A percentile compares a stretch with the other conserved stretches of the same genome.
Evolutionary conservation across 148 eudicot genomes (phyloP).

Genomic region (Rhododendron ferrugineum): DNA sequence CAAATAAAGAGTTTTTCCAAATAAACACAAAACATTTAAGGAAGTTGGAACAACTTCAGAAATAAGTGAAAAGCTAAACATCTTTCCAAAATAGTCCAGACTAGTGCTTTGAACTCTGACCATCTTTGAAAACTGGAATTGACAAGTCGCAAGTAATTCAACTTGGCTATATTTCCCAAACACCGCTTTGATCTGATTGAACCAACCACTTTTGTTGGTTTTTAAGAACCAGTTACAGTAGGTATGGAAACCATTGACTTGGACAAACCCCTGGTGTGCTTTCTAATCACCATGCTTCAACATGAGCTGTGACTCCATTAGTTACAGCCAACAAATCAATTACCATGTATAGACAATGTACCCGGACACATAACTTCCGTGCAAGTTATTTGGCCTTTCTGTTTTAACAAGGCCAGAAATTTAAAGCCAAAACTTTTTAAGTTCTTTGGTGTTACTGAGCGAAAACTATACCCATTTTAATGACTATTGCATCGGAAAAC

Average conservation of each 20-base stretch:
- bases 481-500: background rate
- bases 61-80: background rate
- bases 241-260: background rate
- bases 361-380: background rate
- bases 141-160: background rate
- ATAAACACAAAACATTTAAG: background rate
- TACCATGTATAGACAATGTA: background rate
- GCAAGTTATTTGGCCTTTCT: background rate
- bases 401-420: background rate
- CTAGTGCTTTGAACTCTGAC: conserved; percentile 5
- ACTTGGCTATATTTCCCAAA: background rate
- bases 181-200: background rate
- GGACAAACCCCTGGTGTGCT: background rate
- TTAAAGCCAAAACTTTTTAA: background rate
- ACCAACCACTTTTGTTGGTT: background rate
- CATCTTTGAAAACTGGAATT: background rate
- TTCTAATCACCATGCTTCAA: conserved; percentile 4
- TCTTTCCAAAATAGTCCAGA: background rate
- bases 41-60: background rate
- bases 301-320: background rate
- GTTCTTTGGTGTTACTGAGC: background rate
- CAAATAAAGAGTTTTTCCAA: background rate
- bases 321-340: background rate
- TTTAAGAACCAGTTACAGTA: background rate
- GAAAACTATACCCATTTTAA: background rate